Conservation (phyloP, 495 filamentous ascomycete genomes). For the Viridothelium virens region DNA sequence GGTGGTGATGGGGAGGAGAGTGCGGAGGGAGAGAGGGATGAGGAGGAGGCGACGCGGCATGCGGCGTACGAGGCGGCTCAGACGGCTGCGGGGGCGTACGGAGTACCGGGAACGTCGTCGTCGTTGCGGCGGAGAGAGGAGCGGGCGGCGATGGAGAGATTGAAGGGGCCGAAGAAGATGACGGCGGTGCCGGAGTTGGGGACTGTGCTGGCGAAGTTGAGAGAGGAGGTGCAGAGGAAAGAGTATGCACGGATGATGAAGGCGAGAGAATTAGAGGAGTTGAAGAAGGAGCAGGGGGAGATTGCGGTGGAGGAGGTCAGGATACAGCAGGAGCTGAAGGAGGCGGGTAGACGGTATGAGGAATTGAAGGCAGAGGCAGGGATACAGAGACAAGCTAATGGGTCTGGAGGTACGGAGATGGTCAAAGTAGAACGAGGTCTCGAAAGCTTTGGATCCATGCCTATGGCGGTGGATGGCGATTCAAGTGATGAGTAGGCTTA, state of each 20-base stretch:
- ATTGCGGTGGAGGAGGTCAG: conserved; percentile 69
- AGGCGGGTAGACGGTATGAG: conserved; percentile 74
- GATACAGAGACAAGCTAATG: conserved; percentile 26
- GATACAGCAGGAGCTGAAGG: conserved; percentile 72
- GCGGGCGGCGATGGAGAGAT: conserved; percentile 32
- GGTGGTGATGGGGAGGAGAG: conserved; percentile 41
- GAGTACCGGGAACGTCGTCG: conserved; percentile 54
- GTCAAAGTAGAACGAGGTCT: conserved; percentile 38
- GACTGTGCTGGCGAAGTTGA: conserved; percentile 44
- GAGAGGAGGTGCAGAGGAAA: conserved; percentile 47
- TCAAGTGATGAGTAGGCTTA: background rate
- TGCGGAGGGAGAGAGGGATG: conserved; percentile 46
- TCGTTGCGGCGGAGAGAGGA: conserved; percentile 26
- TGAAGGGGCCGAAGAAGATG: conserved; percentile 48
- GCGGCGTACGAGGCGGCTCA: conserved; percentile 87
- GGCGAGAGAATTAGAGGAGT: conserved; percentile 51
- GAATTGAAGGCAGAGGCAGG: conserved; percentile 49
- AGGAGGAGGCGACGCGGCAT: conserved; percentile 69
- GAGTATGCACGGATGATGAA: conserved; percentile 47
- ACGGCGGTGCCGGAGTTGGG: conserved; percentile 49
- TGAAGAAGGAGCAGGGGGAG: conserved; percentile 57
- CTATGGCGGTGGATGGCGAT: conserved; percentile 4
- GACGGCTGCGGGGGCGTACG: conserved; percentile 63
- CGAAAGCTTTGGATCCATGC: conserved; percentile 48
- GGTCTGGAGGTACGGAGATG: conserved; percentile 26